Evolutionary conservation across 108 stramenopile species (phyloP).

Genomic region (Skeletonema grethae): DNA sequence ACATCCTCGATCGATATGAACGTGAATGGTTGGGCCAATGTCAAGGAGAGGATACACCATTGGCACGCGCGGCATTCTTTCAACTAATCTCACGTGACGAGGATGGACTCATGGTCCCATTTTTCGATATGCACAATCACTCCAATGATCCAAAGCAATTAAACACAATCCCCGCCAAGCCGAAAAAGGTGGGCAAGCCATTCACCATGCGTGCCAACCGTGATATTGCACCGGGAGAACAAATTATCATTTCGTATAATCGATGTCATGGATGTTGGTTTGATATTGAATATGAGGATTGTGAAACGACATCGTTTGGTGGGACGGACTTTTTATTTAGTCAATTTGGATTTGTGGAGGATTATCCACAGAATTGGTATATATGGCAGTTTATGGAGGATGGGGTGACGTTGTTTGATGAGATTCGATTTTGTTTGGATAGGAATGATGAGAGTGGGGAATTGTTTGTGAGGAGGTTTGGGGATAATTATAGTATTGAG

Average conservation of each 20-base stretch:
- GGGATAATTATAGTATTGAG: constrained; percentile 5
- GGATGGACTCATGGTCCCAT: constrained; percentile 44
- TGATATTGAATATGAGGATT: constrained; percentile 27
- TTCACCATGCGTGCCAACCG: constrained; percentile 22
- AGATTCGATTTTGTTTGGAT: constrained; percentile 36
- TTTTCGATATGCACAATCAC: constrained; percentile 53
- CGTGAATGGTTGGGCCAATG: constrained; percentile 32
- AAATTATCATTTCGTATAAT: constrained; percentile 47
- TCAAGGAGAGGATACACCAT: constrained; percentile 32
- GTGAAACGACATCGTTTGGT: constrained; percentile 28
- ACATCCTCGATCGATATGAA: constrained; percentile 19
- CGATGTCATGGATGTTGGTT: constrained; percentile 33
- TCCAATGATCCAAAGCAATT: constrained; percentile 44
- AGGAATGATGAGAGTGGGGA: constrained; percentile 11
- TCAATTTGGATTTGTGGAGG: constrained; percentile 49
- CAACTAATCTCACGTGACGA: constrained; percentile 39
- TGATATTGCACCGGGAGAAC: constrained; percentile 39
- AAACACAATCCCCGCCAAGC: constrained; percentile 31
- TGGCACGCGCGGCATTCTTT: constrained; percentile 42
- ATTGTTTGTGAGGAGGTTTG: not conserved
- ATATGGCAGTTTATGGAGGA: constrained; percentile 5
- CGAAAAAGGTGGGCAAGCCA: constrained; percentile 20
- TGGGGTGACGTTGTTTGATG: constrained; percentile 24
- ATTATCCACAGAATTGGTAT: constrained; percentile 14
- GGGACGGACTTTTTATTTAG: constrained; percentile 29